phyloP scores from a whole-genome alignment of 148 eudicot species.

The Pouteria glomerata region DNA sequence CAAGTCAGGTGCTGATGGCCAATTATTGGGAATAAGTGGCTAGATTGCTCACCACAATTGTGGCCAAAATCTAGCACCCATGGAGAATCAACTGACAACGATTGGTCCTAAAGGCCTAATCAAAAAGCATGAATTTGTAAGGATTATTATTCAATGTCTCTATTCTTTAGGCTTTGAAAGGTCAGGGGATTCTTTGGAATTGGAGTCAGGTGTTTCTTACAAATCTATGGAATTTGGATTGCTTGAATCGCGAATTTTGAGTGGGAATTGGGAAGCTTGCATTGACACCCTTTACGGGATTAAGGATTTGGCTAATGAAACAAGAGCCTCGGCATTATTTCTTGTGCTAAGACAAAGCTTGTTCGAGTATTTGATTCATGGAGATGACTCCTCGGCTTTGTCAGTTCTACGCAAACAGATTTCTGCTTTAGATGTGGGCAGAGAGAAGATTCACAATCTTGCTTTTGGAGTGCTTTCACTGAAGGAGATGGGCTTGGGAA shows the following conservation, averaged over 20 bases:
- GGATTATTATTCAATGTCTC: conserved; percentile 69
- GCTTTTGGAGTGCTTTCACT: conserved; percentile 47
- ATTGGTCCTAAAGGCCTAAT: conserved; percentile 58
- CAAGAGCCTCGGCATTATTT: conserved; percentile 56
- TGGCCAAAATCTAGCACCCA: conserved; percentile 12
- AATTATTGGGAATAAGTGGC: background rate
- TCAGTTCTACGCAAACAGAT: conserved; percentile 51
- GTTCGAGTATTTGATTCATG: conserved; percentile 50
- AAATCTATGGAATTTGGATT: conserved; percentile 50
- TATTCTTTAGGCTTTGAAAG: conserved; percentile 57
- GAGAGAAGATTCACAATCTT: conserved; percentile 61
- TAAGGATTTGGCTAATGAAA: conserved; percentile 52
- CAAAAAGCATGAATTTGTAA: conserved; percentile 70
- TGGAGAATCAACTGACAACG: conserved; percentile 36
- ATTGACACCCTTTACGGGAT: conserved; percentile 34
- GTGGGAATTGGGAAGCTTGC: conserved; percentile 68
- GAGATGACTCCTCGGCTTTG: conserved; percentile 57
- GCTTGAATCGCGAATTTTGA: conserved; percentile 48
- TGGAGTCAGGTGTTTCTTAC: conserved; percentile 53
- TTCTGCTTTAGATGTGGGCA: conserved; percentile 41
- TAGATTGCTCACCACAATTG: background rate
- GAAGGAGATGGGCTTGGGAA: conserved; percentile 34
- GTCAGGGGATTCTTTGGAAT: conserved; percentile 74
- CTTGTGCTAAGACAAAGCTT: conserved; percentile 52
- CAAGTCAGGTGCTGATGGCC: background rate